Conservation (phyloP, 129 eudicot genomes). For the Pseudognaphalium luteoalbum region DNA sequence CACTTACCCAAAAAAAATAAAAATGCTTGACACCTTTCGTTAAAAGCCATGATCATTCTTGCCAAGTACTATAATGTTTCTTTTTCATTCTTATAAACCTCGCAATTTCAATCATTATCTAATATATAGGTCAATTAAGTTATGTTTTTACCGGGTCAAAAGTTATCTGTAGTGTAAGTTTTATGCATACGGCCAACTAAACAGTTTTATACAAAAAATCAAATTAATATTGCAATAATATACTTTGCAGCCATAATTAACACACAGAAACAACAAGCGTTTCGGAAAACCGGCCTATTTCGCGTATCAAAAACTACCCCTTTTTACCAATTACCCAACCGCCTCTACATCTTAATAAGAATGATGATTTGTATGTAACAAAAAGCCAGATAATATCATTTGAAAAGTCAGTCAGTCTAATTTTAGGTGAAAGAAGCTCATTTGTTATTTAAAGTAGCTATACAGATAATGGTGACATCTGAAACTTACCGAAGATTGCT, state of each 20-base stretch:
- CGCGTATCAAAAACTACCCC: background rate
- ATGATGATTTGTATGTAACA: background rate
- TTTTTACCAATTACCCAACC: background rate
- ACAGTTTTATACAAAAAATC: no score
- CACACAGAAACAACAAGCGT: background rate
- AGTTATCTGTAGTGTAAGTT: background rate
- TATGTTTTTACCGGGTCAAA: background rate
- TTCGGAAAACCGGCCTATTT: no score
- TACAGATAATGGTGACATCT: background rate
- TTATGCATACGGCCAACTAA: background rate
- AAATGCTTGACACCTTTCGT: background rate
- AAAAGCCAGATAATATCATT: background rate
- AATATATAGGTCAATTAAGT: background rate
- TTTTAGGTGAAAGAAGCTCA: background rate
- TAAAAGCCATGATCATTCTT: background rate
- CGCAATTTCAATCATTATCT: background rate
- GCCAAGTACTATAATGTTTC: background rate
- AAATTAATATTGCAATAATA: no score
- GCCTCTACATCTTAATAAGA: background rate
- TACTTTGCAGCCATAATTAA: no score
- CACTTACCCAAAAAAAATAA: background rate
- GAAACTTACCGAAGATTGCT: slow-evolving; percentile 84
- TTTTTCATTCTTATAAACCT: background rate
- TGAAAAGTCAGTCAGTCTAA: background rate
- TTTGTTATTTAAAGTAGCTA: background rate